phyloP scores from a whole-genome alignment of 2,329 filamentous ascomycete species.

The Leptosphaerulina australis region DNA sequence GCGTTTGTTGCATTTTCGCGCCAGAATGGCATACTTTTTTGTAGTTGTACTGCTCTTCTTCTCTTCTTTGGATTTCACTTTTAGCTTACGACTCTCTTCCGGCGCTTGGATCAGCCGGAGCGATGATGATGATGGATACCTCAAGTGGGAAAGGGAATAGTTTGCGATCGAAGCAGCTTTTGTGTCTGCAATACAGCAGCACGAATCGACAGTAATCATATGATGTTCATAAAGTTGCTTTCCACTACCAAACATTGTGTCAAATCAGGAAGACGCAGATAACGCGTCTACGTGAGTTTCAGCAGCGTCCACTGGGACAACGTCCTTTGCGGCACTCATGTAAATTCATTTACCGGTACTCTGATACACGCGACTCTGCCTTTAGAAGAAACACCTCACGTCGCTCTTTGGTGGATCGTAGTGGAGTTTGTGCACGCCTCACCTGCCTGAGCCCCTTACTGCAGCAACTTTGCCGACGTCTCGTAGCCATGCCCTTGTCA shows the following conservation, averaged over 20 bases:
- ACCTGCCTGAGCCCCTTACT: neutral
- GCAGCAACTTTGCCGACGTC: conserved; percentile 1
- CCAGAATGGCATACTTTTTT: conserved; percentile 12
- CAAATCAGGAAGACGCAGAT: neutral
- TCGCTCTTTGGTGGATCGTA: neutral
- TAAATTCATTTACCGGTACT: too few species aligned
- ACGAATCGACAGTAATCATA: conserved; percentile 6
- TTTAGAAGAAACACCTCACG: neutral
- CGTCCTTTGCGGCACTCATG: neutral
- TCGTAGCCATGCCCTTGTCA: neutral
- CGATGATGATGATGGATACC: conserved; percentile 19
- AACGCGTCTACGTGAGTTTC: neutral
- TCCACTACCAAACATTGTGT: neutral
- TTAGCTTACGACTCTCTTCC: conserved; percentile 4
- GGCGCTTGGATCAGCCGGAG: conserved; percentile 11
- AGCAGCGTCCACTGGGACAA: neutral
- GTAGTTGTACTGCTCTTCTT: conserved; percentile 17
- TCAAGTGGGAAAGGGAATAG: conserved; percentile 4
- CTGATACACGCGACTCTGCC: neutral
- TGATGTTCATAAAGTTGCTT: conserved; percentile 1
- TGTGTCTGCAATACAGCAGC: neutral
- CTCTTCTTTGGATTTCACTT: conserved; percentile 5
- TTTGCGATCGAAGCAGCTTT: neutral
- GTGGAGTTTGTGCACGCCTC: neutral
- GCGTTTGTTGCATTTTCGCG: conserved; percentile 10